A percentile compares a stretch with the other conserved stretches of the same genome.
Evolutionary conservation across 805 yeast genomes (phyloP).

Genomic region (Ogataea paradorogensis): DNA sequence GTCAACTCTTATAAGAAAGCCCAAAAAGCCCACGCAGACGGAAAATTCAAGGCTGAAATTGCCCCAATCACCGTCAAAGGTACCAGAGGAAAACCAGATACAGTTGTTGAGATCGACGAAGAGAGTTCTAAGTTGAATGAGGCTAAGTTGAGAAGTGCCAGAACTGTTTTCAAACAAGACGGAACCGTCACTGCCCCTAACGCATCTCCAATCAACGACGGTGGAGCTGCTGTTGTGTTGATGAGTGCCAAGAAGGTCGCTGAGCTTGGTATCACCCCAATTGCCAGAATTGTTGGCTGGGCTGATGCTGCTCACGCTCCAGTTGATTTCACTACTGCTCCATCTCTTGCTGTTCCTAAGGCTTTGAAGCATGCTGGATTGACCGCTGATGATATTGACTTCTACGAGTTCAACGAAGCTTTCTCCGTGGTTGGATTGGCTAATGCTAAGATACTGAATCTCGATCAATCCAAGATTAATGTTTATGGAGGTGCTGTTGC

Average conservation of each 20-base stretch:
- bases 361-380: conserved; percentile 86
- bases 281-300: conserved; percentile 90
- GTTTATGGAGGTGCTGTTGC: conserved; percentile 97
- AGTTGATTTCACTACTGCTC: conserved; percentile 93
- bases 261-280: conserved; percentile 83
- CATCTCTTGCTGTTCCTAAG: conserved; percentile 92
- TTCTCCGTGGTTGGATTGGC: conserved; percentile 96
- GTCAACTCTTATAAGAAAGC: conserved; percentile 83
- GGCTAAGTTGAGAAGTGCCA: conserved; percentile 71
- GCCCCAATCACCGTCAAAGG: conserved; percentile 89
- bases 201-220: conserved; percentile 95
- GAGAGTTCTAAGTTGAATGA: conserved; percentile 79
- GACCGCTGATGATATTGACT: conserved; percentile 67
- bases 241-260: conserved; percentile 81
- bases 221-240: conserved; percentile 92
- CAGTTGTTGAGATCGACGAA: conserved; percentile 71
- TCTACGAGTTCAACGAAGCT: conserved; percentile 95
- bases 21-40: conserved; percentile 70
- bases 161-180: conserved; percentile 93
- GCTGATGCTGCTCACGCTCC: conserved; percentile 98
- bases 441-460: conserved; percentile 64
- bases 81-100: conserved; percentile 84
- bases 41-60: conserved; percentile 81
- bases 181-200: conserved; percentile 98
- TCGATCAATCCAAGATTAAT: conserved; percentile 69